Evolutionary conservation across 768 basidiomycete species (phyloP).

Genomic region (Pisolithus microcarpus): DNA sequence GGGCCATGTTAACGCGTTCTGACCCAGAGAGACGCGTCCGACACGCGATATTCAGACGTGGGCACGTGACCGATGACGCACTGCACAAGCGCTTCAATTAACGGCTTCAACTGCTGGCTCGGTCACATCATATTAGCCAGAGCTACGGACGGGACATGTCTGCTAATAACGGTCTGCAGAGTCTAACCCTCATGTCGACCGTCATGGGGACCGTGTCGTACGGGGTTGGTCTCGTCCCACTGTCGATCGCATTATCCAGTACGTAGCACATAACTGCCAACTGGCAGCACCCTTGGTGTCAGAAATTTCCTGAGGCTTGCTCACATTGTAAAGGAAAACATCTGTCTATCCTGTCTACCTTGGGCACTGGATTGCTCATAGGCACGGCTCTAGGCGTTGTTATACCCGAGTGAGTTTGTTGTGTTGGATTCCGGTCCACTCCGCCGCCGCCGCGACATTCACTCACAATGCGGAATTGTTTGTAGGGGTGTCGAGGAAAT

Average conservation of each 20-base stretch:
- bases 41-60: too few species aligned
- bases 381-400: constrained; percentile 89
- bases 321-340: constrained; percentile 31
- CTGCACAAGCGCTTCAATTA: too few species aligned
- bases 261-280: constrained; percentile 4
- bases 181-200: constrained; percentile 41
- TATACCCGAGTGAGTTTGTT: constrained; percentile 75
- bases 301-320: constrained; percentile 27
- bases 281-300: neutral
- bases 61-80: too few species aligned
- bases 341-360: constrained; percentile 40
- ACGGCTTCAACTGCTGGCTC: too few species aligned
- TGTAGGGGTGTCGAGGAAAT: constrained; percentile 70
- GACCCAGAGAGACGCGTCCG: too few species aligned
- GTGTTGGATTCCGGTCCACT: neutral
- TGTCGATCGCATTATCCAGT: constrained; percentile 71
- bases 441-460: too few species aligned
- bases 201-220: constrained; percentile 60
- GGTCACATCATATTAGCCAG: too few species aligned
- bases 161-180: constrained; percentile 14
- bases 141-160: constrained; percentile 12
- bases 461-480: neutral
- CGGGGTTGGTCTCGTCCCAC: constrained; percentile 63
- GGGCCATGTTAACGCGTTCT: neutral
- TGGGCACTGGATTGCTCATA: constrained; percentile 80